Evolutionary conservation across 805 yeast genomes (phyloP).

Genomic region (Zygotorulaspora danielsina): DNA sequence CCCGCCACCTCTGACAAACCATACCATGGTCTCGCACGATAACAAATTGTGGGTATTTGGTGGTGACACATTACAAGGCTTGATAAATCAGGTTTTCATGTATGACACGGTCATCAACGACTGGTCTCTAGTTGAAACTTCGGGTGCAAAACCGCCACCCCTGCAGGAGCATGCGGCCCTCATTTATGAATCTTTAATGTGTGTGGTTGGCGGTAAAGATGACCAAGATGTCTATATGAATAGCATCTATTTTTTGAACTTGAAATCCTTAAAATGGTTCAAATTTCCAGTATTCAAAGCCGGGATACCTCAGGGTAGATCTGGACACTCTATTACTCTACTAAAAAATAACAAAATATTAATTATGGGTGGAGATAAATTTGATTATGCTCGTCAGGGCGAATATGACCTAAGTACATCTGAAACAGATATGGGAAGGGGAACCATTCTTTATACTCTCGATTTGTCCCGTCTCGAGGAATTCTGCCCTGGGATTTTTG

Average conservation of each 20-base stretch:
- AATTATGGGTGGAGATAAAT: conserved; percentile 89
- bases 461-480: conserved; percentile 43
- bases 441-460: conserved; percentile 59
- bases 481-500: conserved; percentile 39
- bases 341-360: conserved; percentile 62
- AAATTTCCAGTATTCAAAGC: conserved; percentile 44
- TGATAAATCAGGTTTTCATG: conserved; percentile 73
- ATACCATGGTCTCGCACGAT: conserved; percentile 77
- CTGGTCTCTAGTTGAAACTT: conserved; percentile 69
- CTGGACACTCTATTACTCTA: conserved; percentile 85
- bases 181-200: conserved; percentile 70
- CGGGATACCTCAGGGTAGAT: conserved; percentile 70
- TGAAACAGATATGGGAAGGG: conserved; percentile 49
- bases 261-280: conserved; percentile 69
- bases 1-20: conserved; percentile 82
- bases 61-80: conserved; percentile 73
- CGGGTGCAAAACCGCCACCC: conserved; percentile 63
- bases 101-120: conserved; percentile 63
- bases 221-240: conserved; percentile 62
- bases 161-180: conserved; percentile 90
- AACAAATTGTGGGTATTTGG: conserved; percentile 85
- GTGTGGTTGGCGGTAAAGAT: conserved; percentile 86
- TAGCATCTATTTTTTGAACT: conserved; percentile 69
- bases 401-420: conserved; percentile 50
- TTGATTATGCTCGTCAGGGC: conserved; percentile 54